Base-by-base conservation (phyloP, 139 green algal genomes). In the Micractinium sp. region DNA sequence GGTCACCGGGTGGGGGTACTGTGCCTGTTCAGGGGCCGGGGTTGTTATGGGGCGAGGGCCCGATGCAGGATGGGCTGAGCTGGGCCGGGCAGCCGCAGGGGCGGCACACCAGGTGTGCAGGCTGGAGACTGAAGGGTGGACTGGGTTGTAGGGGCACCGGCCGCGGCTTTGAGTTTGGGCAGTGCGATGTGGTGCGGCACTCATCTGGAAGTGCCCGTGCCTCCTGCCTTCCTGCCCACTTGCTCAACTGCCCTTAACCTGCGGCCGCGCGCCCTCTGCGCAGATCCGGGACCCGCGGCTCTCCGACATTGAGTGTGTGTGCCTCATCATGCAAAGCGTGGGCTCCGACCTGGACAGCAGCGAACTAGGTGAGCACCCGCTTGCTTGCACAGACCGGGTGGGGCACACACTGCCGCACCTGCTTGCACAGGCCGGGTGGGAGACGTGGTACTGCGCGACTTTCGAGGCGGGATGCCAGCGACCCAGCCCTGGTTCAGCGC, bases 211-310 rank as follows among this genome's bases (percentile, higher is more conserved):
- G n/a, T n/a, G 20, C 20, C 12, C 63, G 14, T 71, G 22, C 63
- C 63, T 27, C 7, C 2, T 27, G 63, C 63, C 63, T 12, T 23
- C 63, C 9, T 71, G 63, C 14, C 63, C 20, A n/a, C 73, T 14
- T 79, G 73, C 73, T 39, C n/a, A 39, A 79, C n/a, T n/a, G 63
- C 63, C 9, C 39, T 63, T 56, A n/a, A 9, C 38, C 41, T 38
- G 25, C 27, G 41, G 2, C 22, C 61, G 18, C 20, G 9, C 75
- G 1, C 76, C 22, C 16, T 33, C 71, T 19, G 14, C 71, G 39
- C 82, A 87, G 82, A 87, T 79, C 63, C 69, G 47, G 23, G 63
- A 87, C 22, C 82, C 82, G 3, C 22, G n/a, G 18, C 63, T 39
- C 4, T 13, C 35, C 4, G 82, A 87, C 36, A 41, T 87, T 1